Conservation (phyloP, 352 stramenopile species). For the Plasmopara muralis region DNA sequence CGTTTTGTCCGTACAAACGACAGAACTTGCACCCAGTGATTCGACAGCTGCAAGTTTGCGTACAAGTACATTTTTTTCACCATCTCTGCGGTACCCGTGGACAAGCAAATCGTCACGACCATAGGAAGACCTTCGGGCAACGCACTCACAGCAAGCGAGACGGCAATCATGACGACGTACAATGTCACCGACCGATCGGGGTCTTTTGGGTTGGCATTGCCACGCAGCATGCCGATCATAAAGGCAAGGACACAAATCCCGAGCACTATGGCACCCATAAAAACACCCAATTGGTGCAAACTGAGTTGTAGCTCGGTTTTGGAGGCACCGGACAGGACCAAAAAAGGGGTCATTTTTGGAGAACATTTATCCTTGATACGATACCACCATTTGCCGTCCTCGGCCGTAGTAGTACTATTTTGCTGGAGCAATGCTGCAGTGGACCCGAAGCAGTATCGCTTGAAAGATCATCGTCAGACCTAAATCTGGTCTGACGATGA, state of each 20-base stretch:
- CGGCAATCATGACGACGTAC: slow-evolving; percentile 92
- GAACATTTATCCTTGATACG: slow-evolving; percentile 59
- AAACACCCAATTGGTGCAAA: slow-evolving; percentile 93
- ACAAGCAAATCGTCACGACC: slow-evolving; percentile 73
- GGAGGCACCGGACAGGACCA: too few relatives aligned
- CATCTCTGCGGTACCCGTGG: slow-evolving; percentile 64
- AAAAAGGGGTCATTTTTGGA: slow-evolving; percentile 85
- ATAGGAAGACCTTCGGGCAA: slow-evolving; percentile 69
- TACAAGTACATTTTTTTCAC: slow-evolving; percentile 77
- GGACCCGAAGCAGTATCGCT: too few relatives aligned
- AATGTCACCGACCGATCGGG: slow-evolving; percentile 84
- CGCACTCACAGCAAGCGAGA: slow-evolving; percentile 79
- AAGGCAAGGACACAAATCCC: slow-evolving; percentile 91
- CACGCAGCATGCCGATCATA: slow-evolving; percentile 77
- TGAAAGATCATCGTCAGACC: too few relatives aligned
- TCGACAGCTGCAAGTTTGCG: slow-evolving; percentile 76
- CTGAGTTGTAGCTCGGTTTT: too few relatives aligned
- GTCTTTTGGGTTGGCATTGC: slow-evolving; percentile 56
- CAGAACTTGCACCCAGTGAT: slow-evolving; percentile 85
- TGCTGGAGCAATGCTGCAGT: slow-evolving; percentile 55
- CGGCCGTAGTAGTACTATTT: slow-evolving; percentile 15
- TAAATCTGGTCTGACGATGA: too few relatives aligned
- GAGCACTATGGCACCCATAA: slow-evolving; percentile 81
- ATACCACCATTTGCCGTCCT: slow-evolving; percentile 44
- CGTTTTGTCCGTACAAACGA: slow-evolving; percentile 93